Percentiles rank a stretch among this genome's conserved stretches.
These are phyloP conservation scores for Penicillium psychrosexuale DNA, from an alignment of 2,329 filamentous ascomycete species.

Conservation along the genomic window DNA sequence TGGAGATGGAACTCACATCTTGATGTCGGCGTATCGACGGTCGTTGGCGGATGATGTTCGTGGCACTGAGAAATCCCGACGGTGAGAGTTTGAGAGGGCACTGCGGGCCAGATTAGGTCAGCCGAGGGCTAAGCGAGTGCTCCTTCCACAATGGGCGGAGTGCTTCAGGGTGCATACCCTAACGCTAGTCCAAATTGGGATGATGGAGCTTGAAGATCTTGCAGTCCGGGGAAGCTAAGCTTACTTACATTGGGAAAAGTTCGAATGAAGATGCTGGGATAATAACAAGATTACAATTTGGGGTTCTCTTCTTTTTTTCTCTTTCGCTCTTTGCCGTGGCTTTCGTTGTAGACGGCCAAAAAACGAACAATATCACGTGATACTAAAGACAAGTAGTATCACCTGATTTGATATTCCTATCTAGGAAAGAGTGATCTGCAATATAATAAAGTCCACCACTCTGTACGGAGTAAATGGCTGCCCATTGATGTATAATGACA, in stretches of 20 bases:
- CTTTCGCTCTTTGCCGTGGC: background rate
- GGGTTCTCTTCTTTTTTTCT: too few relatives aligned
- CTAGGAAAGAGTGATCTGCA: constrained; percentile 2
- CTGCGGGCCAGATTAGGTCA: constrained; percentile 41
- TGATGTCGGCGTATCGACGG: constrained; percentile 47
- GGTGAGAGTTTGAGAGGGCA: constrained; percentile 41
- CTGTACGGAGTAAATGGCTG: background rate
- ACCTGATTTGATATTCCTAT: background rate
- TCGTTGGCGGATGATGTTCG: constrained; percentile 47
- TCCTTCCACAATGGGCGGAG: constrained; percentile 5
- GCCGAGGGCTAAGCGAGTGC: constrained; percentile 35
- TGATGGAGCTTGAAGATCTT: background rate
- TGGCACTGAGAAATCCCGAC: constrained; percentile 40
- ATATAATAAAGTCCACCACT: background rate
- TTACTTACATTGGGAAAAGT: background rate
- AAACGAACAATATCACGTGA: background rate
- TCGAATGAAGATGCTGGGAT: background rate
- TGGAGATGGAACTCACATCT: constrained; percentile 44
- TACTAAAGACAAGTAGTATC: background rate
- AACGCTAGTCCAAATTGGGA: constrained; percentile 18
- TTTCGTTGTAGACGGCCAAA: background rate
- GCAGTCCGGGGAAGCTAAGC: constrained; percentile 7
- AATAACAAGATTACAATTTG: background rate
- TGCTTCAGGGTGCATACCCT: constrained; percentile 4
- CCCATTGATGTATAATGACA: background rate